A percentile compares a stretch with the other conserved stretches of the same genome.
These are phyloP conservation scores for Paspalum vaginatum DNA, from an alignment of 176 grass and related monocot genomes.

Conservation along the genomic window DNA sequence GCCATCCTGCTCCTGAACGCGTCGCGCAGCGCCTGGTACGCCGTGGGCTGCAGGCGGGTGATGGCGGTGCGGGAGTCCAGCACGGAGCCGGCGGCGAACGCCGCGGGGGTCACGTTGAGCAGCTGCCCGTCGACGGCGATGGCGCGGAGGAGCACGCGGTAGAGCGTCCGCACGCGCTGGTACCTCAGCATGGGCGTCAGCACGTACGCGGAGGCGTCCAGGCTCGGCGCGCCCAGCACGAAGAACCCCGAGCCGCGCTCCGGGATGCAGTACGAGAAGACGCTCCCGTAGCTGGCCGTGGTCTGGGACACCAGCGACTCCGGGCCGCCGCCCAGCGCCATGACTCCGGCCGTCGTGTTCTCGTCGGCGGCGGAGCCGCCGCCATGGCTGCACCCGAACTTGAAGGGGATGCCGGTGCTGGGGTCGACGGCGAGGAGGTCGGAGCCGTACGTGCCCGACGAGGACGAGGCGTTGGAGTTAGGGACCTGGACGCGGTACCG, in stretches of 20 bases:
- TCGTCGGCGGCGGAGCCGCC: slow-evolving; percentile 39
- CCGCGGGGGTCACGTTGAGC: slow-evolving; percentile 28
- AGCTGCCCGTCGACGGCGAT: slow-evolving; percentile 51
- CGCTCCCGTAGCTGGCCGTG: not conserved
- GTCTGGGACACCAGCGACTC: slow-evolving; percentile 65
- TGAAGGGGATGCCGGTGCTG: slow-evolving; percentile 25
- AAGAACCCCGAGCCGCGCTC: slow-evolving; percentile 39
- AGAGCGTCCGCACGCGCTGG: slow-evolving; percentile 14
- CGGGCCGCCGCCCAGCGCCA: slow-evolving; percentile 54
- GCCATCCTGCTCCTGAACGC: slow-evolving; percentile 53
- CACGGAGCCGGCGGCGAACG: slow-evolving; percentile 53
- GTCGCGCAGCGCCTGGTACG: slow-evolving; percentile 53
- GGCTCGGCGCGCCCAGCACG: slow-evolving; percentile 38
- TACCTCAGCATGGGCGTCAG: slow-evolving; percentile 17
- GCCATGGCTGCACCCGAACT: slow-evolving; percentile 65
- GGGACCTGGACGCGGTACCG: not conserved
- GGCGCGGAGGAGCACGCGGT: slow-evolving; percentile 43
- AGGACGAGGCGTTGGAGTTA: not conserved
- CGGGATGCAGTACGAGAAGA: slow-evolving; percentile 76
- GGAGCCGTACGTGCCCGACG: slow-evolving; percentile 4
- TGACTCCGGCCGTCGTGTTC: slow-evolving; percentile 40
- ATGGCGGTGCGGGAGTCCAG: slow-evolving; percentile 68
- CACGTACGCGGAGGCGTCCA: not conserved
- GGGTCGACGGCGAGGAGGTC: slow-evolving; percentile 32
- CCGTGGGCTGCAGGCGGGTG: slow-evolving; percentile 48